A percentile compares a stretch with the other conserved stretches of the same genome.
phyloP scores from a whole-genome alignment of 2,329 filamentous ascomycete species.

The Fusarium veterinarium region DNA sequence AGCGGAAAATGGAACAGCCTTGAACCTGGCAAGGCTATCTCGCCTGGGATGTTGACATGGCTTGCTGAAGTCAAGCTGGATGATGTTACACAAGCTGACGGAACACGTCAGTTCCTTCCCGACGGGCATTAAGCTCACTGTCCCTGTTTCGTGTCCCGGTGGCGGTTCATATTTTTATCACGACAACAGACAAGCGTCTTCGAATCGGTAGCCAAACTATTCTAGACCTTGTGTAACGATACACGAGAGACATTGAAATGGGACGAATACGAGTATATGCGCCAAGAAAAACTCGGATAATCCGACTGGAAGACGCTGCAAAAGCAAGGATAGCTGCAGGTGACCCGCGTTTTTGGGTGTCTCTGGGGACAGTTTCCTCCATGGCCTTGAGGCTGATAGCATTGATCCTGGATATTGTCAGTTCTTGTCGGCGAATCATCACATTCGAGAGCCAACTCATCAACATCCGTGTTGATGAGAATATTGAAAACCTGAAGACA shows the following conservation, averaged over 20 bases:
- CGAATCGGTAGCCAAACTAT: conserved; percentile 6
- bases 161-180: background rate
- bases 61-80: conserved; percentile 1
- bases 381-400: background rate
- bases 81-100: background rate
- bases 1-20: background rate
- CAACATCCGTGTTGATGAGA: background rate
- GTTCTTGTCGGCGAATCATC: background rate
- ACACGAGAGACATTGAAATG: conserved; percentile 11
- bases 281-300: conserved; percentile 10
- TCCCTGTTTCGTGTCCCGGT: background rate
- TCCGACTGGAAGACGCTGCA: conserved; percentile 13
- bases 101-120: conserved; percentile 7
- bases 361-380: background rate
- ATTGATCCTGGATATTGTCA: background rate
- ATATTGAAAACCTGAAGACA: background rate
- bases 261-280: conserved; percentile 37
- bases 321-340: conserved; percentile 4
- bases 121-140: conserved; percentile 12
- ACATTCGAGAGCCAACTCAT: background rate
- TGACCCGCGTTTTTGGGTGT: background rate
- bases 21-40: background rate
- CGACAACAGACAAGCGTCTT: background rate
- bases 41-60: background rate
- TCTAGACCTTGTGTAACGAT: conserved; percentile 8